Evolutionary conservation across 1,284 basidiomycete genomes (phyloP), one percentile per base, ranked within the genome.

Genomic region (Trametes pubescens): DNA sequence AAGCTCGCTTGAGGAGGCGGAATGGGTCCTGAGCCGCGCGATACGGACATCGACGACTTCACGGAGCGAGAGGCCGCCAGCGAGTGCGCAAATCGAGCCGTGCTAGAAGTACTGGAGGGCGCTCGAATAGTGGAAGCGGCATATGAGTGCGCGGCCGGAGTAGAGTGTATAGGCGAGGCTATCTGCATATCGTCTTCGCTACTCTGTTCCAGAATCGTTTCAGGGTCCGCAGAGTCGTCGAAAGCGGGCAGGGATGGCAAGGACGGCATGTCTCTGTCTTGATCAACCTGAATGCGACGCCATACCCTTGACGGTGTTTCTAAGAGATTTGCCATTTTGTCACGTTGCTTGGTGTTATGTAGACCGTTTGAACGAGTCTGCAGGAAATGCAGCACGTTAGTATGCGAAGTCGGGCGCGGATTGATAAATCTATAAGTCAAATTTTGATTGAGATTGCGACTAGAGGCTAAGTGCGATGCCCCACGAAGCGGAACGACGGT

Each of bases 281-380:
- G 89, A 16, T 83, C 81, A 2, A 82, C 87, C 74, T 93, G 84
- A 51, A 93, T 92, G 55, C 92, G 84, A 29, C 91, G 83, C 89
- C 88, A 91, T 71, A 93, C 87, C 53, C 91, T 81, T 34, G 92
- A 93, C 0, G 91, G 91, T 10, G 91, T 93, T 75, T 93, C 91
- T 10, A 91, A 81, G 53, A 77, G 72, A 5, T 71, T 73, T n/a
- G 74, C 72, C 75, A 76, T 76, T 16, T 22, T 13, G 0, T 54
- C n/a, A 43, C 22, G 24, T 29, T 6, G 26, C 2, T 22, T 10
- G 7, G n/a, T 29, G 6, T 11, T 16, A 24, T 1, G 40, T 47
- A 8, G 40, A 21, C 13, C 21, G 9, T 9, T 7, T 2, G 1
- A 9, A 1, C 4, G 34, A 24, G 11, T 18, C n/a, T 24, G 34